Conservation (phyloP, 176 grass and related monocot genomes). For the Juncus effusus region DNA sequence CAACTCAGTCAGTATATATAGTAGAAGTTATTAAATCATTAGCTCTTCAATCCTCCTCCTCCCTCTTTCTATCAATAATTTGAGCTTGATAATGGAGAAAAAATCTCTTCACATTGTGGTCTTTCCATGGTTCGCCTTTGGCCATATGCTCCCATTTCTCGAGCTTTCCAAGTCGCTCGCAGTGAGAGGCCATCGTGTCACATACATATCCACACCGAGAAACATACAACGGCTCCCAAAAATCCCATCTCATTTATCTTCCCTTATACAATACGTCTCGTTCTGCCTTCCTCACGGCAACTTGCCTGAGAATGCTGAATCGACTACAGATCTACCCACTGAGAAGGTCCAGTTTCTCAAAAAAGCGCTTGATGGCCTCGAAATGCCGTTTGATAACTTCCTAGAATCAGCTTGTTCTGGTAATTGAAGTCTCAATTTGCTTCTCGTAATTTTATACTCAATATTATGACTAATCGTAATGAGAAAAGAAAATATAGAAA, state of each 20-base stretch:
- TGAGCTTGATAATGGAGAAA: too few species aligned
- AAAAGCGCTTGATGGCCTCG: conserved; percentile 13
- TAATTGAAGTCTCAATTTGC: neutral
- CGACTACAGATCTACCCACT: neutral
- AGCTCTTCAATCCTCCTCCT: too few species aligned
- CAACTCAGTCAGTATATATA: too few species aligned
- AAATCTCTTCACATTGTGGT: conserved; percentile 25
- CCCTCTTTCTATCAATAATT: too few species aligned
- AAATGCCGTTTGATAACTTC: neutral
- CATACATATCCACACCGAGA: conserved; percentile 36
- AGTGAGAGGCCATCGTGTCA: conserved; percentile 24
- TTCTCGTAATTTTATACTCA: too few species aligned
- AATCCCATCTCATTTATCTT: neutral
- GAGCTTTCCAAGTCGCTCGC: conserved; percentile 34
- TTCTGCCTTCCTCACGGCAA: neutral
- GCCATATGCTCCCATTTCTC: conserved; percentile 31
- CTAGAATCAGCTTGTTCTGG: neutral
- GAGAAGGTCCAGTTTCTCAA: neutral
- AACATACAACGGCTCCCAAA: conserved; percentile 26
- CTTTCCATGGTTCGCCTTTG: conserved; percentile 37
- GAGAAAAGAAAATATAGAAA: too few species aligned
- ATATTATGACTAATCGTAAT: too few species aligned
- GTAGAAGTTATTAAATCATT: too few species aligned
- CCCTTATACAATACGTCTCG: neutral
- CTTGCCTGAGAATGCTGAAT: neutral